Percentiles rank a stretch among this genome's conserved stretches.
Evolutionary conservation across 441 rosid genomes (phyloP).

Genomic region (Adansonia rubrostipa): DNA sequence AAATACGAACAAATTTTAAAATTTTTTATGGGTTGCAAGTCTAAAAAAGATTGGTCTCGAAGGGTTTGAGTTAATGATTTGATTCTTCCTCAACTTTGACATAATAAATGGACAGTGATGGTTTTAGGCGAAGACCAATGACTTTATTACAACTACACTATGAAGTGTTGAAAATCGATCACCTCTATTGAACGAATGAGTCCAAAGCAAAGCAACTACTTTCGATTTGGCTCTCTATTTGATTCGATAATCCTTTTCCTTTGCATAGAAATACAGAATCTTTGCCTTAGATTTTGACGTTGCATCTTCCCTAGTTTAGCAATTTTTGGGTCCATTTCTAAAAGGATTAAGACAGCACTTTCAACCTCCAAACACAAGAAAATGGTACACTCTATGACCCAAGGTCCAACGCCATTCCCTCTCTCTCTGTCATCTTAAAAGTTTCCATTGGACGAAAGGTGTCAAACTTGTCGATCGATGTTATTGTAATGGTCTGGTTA

Average conservation of each 20-base stretch:
- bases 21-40: not conserved
- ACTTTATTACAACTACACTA: not conserved
- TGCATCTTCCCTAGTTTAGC: not conserved
- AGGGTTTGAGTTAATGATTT: not conserved
- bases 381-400: not conserved
- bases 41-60: not conserved
- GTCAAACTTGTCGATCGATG: not conserved
- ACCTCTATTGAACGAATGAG: not conserved
- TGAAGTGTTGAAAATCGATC: not conserved
- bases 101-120: not conserved
- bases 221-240: not conserved
- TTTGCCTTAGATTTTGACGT: conserved; percentile 3
- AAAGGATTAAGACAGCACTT: not conserved
- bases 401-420: not conserved
- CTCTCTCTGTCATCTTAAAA: not conserved
- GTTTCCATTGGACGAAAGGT: not conserved
- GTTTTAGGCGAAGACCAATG: conserved; percentile 11
- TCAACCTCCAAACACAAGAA: not conserved
- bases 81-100: not conserved
- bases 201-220: not conserved
- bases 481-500: not conserved
- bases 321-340: conserved; percentile 1
- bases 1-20: not conserved
- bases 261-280: conserved; percentile 7
- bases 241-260: conserved; percentile 4